phyloP scores from a whole-genome alignment of 305 asterid species.

The Plantago coronopus region DNA sequence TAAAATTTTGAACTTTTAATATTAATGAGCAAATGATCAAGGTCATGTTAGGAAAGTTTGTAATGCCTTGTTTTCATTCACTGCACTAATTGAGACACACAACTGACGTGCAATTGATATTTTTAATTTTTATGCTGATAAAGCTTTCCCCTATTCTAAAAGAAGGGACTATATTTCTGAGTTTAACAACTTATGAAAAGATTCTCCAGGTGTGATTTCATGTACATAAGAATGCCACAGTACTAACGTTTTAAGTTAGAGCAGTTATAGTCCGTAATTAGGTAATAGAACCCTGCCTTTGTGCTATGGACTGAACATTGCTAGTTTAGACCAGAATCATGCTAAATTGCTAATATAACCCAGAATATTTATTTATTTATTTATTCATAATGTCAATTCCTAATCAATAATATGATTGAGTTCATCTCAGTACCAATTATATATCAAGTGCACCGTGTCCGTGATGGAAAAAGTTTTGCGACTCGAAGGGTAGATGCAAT shows the following conservation, averaged over 20 bases:
- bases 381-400: too few species aligned
- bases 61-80: too few species aligned
- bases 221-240: constrained; percentile 11
- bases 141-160: too few species aligned
- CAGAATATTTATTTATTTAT: constrained; percentile 13
- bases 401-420: constrained; percentile 6
- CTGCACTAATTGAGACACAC: background rate
- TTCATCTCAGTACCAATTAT: constrained; percentile 76
- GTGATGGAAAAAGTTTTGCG: constrained; percentile 96
- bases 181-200: background rate
- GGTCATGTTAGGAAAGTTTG: too few species aligned
- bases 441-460: constrained; percentile 85
- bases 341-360: background rate
- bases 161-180: constrained; percentile 4
- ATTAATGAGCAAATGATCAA: too few species aligned
- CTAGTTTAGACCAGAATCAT: background rate
- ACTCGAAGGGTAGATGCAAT: constrained; percentile 94
- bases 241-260: constrained; percentile 5
- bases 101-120: constrained; percentile 10
- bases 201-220: background rate
- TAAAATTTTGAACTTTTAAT: too few species aligned
- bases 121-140: background rate
- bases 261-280: constrained; percentile 12
- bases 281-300: constrained; percentile 2
- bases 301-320: constrained; percentile 11